Evolutionary conservation across 2,329 filamentous ascomycete genomes (phyloP).

Genomic region (Aureobasidium zeae): DNA sequence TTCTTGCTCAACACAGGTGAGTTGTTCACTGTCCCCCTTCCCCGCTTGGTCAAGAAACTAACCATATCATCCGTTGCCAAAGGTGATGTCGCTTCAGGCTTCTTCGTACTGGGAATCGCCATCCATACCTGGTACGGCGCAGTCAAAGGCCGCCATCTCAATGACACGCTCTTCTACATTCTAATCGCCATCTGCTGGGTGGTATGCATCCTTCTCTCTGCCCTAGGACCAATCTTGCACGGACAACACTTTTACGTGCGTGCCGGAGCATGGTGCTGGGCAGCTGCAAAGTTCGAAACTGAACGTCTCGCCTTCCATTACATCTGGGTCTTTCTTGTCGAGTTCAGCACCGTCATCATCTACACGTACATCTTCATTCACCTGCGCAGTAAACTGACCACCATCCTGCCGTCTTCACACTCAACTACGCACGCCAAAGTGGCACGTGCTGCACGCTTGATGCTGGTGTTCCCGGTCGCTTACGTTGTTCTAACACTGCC

Average conservation of each 20-base stretch:
- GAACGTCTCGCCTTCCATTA: slow-evolving; percentile 55
- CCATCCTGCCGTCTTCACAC: slow-evolving; percentile 13
- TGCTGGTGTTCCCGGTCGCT: slow-evolving; percentile 58
- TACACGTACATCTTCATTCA: slow-evolving; percentile 33
- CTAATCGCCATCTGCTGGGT: slow-evolving; percentile 46
- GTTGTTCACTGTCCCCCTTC: slow-evolving; percentile 37
- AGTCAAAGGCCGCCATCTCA: slow-evolving; percentile 46
- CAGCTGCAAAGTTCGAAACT: slow-evolving; percentile 45
- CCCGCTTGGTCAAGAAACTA: neutral
- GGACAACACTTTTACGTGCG: slow-evolving; percentile 48
- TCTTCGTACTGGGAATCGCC: slow-evolving; percentile 58
- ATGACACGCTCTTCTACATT: slow-evolving; percentile 42
- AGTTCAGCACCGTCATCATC: slow-evolving; percentile 44
- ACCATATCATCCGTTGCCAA: neutral
- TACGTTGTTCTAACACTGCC: slow-evolving; percentile 62
- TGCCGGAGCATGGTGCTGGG: slow-evolving; percentile 61
- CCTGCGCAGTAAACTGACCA: slow-evolving; percentile 20
- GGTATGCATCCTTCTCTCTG: slow-evolving; percentile 50
- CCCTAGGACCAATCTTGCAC: slow-evolving; percentile 42
- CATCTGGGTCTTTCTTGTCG: slow-evolving; percentile 52
- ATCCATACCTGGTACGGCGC: slow-evolving; percentile 57
- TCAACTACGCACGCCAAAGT: slow-evolving; percentile 20
- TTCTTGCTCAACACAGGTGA: slow-evolving; percentile 56
- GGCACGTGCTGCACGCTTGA: slow-evolving; percentile 44
- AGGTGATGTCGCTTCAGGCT: slow-evolving; percentile 43